Base-by-base conservation (phyloP, 2,329 filamentous ascomycete genomes). In the Fusarium sp. region DNA sequence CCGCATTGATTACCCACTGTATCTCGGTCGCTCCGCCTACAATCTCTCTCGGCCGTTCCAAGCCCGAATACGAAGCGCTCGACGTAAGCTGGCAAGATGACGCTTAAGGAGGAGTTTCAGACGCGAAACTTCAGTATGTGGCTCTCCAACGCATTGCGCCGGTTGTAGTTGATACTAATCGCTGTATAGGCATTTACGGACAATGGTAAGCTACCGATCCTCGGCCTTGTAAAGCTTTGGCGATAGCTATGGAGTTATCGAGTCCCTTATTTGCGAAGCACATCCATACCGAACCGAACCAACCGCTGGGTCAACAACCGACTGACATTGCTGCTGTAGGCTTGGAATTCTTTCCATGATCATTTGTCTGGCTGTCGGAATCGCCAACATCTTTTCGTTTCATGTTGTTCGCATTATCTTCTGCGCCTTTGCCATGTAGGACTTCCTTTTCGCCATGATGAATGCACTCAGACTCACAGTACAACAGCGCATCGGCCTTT, bases 61-160 rank as follows among this genome's bases (percentile, higher is more conserved):
- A 46, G 23, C 36, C 56, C 57, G 63, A 66, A 61, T 62, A 66
- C 67, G 57, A 67, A 53, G 31, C 51, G 43, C 44, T 52, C 57
- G 54, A 62, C 66, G 66, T 68, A 70, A 70, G 63, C 68, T 71
- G 72, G 69, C 81, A 87, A 79, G 63, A 90, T 90, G 87, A 84
- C 86, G 75, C 82, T 90, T 79, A 84, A 84, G 77, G 88, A 90
- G 72, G 88, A 90, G 77, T 89, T 91, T 73, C 83, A 83, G 74
- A 88, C 87, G 59, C 82, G 88, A 72, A 91, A 91, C 79, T 91
- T 91, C 78, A 91, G 88, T 90, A 81, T 71, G 87, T 79, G 58
- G 49, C 38, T 51, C 64, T 47, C 23, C 43, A 27, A 48, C 45
- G 17, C 36, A 38, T 19, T 53, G 53, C 44, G 47, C 37, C 17